These are phyloP conservation scores for Draba incana DNA, from an alignment of 345 rosid genomes.

Conservation along the genomic window DNA sequence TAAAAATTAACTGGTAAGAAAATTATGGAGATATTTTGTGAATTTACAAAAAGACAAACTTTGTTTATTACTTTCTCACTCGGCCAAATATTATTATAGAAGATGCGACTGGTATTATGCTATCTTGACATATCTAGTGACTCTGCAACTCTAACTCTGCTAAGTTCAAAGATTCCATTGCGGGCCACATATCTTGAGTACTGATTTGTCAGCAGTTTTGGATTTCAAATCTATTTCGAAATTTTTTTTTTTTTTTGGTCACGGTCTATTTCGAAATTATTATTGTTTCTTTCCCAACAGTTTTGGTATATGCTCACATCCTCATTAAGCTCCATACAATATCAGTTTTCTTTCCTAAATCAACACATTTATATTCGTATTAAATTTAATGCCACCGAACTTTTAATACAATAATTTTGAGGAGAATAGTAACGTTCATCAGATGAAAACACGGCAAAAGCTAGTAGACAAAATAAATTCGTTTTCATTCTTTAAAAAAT, in stretches of 20 bases:
- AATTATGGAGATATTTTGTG: not conserved
- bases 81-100: conserved; percentile 17
- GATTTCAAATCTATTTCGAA: too few species aligned
- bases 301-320: conserved; percentile 4
- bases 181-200: conserved; percentile 29
- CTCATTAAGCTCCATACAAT: conserved; percentile 19
- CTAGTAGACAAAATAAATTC: conserved; percentile 34
- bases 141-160: conserved; percentile 28
- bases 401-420: conserved; percentile 24
- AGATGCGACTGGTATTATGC: conserved; percentile 8
- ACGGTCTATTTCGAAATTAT: not conserved
- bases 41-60: not conserved
- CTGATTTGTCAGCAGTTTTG: conserved; percentile 37
- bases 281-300: too few species aligned
- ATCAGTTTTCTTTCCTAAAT: too few species aligned
- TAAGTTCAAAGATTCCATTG: conserved; percentile 32
- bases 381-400: not conserved
- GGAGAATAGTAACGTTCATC: conserved; percentile 28
- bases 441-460: conserved; percentile 18
- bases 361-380: too few species aligned
- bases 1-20: not conserved
- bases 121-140: conserved; percentile 34
- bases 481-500: conserved; percentile 22
- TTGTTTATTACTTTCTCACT: not conserved
- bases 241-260: too few species aligned